Evolutionary conservation across 257 asterid species (phyloP).

Genomic region (Marsdenia floribunda): DNA sequence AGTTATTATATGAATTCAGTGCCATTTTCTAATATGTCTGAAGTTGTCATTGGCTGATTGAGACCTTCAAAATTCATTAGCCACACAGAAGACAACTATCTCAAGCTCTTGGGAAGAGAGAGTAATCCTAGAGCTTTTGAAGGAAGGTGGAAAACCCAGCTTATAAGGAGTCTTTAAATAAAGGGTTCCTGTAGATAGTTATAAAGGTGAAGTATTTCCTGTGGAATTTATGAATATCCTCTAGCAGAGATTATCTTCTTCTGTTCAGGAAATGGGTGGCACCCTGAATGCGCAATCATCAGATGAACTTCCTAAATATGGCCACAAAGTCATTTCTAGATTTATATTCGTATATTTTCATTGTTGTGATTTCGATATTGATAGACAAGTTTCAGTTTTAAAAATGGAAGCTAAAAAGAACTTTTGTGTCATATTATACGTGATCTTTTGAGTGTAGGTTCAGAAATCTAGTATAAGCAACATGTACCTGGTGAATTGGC

Average conservation of each 20-base stretch:
- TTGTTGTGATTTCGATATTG: background rate
- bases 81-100: background rate
- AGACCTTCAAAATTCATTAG: background rate
- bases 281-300: background rate
- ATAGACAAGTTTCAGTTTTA: background rate
- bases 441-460: background rate
- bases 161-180: background rate
- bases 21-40: background rate
- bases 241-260: background rate
- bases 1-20: background rate
- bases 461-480: conserved; percentile 5
- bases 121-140: background rate
- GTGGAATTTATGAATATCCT: background rate
- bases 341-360: background rate
- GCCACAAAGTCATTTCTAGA: background rate
- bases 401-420: background rate
- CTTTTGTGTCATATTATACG: background rate
- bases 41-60: background rate
- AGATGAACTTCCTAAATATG: background rate
- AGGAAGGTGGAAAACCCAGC: background rate
- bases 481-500: conserved; percentile 84
- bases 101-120: background rate
- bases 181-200: background rate
- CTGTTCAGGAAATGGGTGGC: background rate
- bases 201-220: background rate